These are phyloP conservation scores for Linaria vulgaris DNA, from an alignment of 257 asterid species.

Conservation along the genomic window DNA sequence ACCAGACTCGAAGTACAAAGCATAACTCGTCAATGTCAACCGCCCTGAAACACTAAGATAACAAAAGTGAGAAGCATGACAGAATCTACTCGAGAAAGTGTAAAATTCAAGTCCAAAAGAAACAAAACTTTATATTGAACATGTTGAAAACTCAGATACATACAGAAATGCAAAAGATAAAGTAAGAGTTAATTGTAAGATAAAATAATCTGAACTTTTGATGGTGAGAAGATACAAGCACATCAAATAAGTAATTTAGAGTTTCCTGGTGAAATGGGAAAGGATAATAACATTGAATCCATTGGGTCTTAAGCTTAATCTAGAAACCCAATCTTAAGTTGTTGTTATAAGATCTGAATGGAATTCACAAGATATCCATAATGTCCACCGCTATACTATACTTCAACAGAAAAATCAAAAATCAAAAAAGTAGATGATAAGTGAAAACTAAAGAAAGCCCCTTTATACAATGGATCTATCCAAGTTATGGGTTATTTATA, in stretches of 20 bases:
- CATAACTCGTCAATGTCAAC: slow-evolving; percentile 75
- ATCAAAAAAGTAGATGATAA: too few relatives aligned
- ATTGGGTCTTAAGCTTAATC: not conserved
- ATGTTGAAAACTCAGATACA: slow-evolving; percentile 6
- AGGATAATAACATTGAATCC: not conserved
- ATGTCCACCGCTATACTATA: too few relatives aligned
- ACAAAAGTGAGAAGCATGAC: slow-evolving; percentile 22
- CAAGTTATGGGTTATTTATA: too few relatives aligned
- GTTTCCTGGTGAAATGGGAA: not conserved
- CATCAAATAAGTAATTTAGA: not conserved
- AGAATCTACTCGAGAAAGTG: slow-evolving; percentile 21
- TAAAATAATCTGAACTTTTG: too few relatives aligned
- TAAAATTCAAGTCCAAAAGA: slow-evolving; percentile 5
- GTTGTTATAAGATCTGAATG: too few relatives aligned
- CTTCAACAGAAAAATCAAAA: too few relatives aligned
- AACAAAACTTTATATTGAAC: slow-evolving; percentile 5
- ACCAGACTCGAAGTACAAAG: slow-evolving; percentile 86
- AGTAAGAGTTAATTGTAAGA: not conserved
- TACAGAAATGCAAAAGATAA: slow-evolving; percentile 7
- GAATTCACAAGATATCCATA: too few relatives aligned
- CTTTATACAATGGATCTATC: too few relatives aligned
- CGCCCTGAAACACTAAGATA: slow-evolving; percentile 57
- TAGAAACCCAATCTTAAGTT: not conserved
- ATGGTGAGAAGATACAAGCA: not conserved
- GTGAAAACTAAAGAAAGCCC: too few relatives aligned